Evolutionary conservation across 2,329 filamentous ascomycete genomes (phyloP), one percentile per base, ranked within the genome.

Genomic region (Colletotrichum tabaci): DNA sequence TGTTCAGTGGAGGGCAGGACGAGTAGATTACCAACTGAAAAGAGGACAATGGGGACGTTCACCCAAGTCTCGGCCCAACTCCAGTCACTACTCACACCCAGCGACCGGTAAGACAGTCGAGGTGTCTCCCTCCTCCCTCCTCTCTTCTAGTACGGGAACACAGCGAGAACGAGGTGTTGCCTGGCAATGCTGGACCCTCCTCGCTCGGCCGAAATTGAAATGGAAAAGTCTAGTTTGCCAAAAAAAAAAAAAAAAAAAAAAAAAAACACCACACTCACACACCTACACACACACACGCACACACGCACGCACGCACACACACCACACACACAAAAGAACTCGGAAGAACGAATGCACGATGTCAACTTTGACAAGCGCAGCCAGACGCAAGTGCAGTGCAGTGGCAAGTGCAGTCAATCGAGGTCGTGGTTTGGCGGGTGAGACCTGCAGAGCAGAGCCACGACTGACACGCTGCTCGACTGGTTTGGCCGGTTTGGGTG

Each of bases 401-500:
- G 49, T 53, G 38, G 18, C 40, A 44, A 38, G 52, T 64, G n/a
- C 30, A 66, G 16, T 7, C 35, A 18, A 16, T 53, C 40, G 18
- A 44, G 46, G 40, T 65, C 40, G 23, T 49, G 38, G 23, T 49
- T 58, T 50, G 50, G 42, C 56, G 50, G 52, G 56, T 50, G 10
- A 55, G 46, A 57, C 49, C 30, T 55, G 58, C 58, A 47, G 23
- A 50, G 35, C 42, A 50, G 60, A 66, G 42, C 35, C 61, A 47
- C 47, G 57, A 42, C 46, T 47, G 58, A 38, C 35, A 56, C 30
- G 26, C 55, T 49, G 47, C 61, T 50, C 23, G 63, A 66, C 18
- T 68, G 65, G 67, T 30, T 66, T 69, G 67, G 13, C 65, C 23
- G 47, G 53, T 38, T 66, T 69, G 67, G 13, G 52, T n/a, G 47